A percentile compares a stretch with the other conserved stretches of the same genome.
Evolutionary conservation across 2,329 filamentous ascomycete species (phyloP).

Genomic region (Xylaria sp.): DNA sequence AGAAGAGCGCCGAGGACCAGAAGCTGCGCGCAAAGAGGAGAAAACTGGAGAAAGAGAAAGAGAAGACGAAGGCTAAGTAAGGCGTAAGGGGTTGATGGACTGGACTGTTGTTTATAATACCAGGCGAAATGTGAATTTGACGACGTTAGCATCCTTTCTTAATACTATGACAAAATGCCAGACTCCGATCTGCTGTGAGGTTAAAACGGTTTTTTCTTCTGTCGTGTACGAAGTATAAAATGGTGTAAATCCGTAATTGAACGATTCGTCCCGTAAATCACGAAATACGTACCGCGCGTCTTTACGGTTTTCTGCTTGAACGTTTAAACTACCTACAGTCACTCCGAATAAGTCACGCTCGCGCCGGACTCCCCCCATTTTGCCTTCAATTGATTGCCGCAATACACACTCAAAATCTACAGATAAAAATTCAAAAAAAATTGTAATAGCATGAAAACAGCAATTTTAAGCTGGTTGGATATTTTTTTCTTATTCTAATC

Average conservation of each 20-base stretch:
- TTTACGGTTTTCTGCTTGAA: not conserved
- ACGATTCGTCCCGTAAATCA: too few species aligned
- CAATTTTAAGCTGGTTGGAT: too few species aligned
- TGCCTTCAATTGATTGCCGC: too few species aligned
- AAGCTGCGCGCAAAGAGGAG: constrained; percentile 83
- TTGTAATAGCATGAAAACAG: too few species aligned
- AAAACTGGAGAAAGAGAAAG: constrained; percentile 66
- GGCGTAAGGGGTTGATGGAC: constrained; percentile 13
- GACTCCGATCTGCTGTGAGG: not conserved
- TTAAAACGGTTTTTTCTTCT: not conserved
- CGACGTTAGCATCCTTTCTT: not conserved
- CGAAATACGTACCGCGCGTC: too few species aligned
- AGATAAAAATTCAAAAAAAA: too few species aligned
- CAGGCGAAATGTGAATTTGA: constrained; percentile 2
- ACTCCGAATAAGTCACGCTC: too few species aligned
- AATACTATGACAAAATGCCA: not conserved
- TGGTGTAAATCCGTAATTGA: too few species aligned
- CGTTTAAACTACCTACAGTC: not conserved
- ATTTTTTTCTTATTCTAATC: too few species aligned
- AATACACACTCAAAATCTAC: too few species aligned
- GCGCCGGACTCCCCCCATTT: too few species aligned
- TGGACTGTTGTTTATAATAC: constrained; percentile 14
- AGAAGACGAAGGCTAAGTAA: constrained; percentile 27
- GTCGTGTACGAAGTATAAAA: too few species aligned
- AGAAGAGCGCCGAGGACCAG: constrained; percentile 85